These are phyloP conservation scores for Plectosphaerella cucumerina DNA, from an alignment of 2,329 filamentous ascomycete genomes.

Conservation along the genomic window DNA sequence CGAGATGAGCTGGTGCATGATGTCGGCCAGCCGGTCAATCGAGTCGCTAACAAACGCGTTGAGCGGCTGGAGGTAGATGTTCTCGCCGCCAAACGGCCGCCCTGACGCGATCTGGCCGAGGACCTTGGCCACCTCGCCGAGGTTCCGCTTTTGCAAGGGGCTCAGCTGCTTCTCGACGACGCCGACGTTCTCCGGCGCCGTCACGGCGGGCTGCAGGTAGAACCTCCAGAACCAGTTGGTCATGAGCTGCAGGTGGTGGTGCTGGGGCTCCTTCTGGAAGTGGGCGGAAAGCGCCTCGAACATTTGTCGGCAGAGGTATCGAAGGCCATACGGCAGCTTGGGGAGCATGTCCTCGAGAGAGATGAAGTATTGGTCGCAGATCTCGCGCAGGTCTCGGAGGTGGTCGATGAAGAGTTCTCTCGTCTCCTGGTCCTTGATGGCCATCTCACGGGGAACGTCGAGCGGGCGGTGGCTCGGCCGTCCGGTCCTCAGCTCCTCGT, in stretches of 20 bases:
- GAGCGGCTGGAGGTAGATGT: slow-evolving; percentile 90
- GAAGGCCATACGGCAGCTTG: slow-evolving; percentile 88
- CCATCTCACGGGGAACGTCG: slow-evolving; percentile 84
- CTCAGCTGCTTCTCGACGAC: slow-evolving; percentile 87
- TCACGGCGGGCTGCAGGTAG: slow-evolving; percentile 85
- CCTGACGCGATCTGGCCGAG: slow-evolving; percentile 85
- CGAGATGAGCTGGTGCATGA: slow-evolving; percentile 73
- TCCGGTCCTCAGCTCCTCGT: slow-evolving; percentile 92
- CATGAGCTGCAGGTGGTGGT: slow-evolving; percentile 75
- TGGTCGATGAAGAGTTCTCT: slow-evolving; percentile 91
- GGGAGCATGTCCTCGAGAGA: slow-evolving; percentile 78
- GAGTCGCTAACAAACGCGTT: slow-evolving; percentile 89
- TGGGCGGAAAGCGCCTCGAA: slow-evolving; percentile 72
- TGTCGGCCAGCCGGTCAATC: slow-evolving; percentile 71
- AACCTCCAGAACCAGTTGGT: slow-evolving; percentile 92
- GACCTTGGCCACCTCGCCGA: slow-evolving; percentile 87
- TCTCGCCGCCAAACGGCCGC: slow-evolving; percentile 86
- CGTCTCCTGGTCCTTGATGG: slow-evolving; percentile 94
- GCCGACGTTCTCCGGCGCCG: slow-evolving; percentile 88
- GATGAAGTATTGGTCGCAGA: slow-evolving; percentile 85
- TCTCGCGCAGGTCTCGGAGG: slow-evolving; percentile 87
- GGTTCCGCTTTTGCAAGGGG: slow-evolving; percentile 87
- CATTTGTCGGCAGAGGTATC: slow-evolving; percentile 82
- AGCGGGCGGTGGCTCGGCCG: slow-evolving; percentile 74
- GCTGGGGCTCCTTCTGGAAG: slow-evolving; percentile 76